These are phyloP conservation scores for Diaporthe aspalathi DNA, from an alignment of 2,329 filamentous ascomycete genomes.

Conservation along the genomic window DNA sequence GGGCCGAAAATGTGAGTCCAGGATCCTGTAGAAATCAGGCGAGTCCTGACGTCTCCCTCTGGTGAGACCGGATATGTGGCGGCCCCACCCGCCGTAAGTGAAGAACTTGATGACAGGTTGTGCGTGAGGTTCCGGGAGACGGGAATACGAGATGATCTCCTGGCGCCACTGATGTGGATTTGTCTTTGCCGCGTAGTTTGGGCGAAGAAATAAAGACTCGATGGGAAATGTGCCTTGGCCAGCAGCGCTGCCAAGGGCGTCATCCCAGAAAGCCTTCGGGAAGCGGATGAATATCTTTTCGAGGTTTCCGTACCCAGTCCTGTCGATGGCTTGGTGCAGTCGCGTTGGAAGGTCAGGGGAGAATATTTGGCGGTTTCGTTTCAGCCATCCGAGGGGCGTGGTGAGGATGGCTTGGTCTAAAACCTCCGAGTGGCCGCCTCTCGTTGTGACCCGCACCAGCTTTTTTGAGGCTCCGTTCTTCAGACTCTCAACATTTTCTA, in stretches of 20 bases:
- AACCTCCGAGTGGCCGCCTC: neutral
- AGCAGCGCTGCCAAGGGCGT: constrained; percentile 19
- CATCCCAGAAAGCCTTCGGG: constrained; percentile 44
- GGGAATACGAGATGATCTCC: constrained; percentile 15
- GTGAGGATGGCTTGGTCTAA: constrained; percentile 66
- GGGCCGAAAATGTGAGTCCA: neutral
- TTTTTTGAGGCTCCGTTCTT: neutral
- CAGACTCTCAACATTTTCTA: neutral
- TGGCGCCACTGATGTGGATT: constrained; percentile 15
- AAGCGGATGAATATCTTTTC: constrained; percentile 47
- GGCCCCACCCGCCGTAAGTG: neutral
- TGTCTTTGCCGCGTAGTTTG: neutral
- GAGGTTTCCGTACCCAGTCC: constrained; percentile 44
- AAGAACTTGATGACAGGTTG: constrained; percentile 8
- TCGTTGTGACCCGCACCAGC: constrained; percentile 3
- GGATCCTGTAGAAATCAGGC: neutral
- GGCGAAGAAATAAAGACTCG: constrained; percentile 1
- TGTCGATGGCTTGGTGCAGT: constrained; percentile 57
- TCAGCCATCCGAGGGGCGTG: constrained; percentile 64
- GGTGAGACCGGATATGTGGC: neutral
- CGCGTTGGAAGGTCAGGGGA: constrained; percentile 54
- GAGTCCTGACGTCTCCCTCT: neutral
- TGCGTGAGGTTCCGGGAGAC: neutral
- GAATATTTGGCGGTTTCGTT: constrained; percentile 58
- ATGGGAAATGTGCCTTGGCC: neutral